These are phyloP conservation scores for Arthrobotrys sinensis DNA, from an alignment of 2,329 filamentous ascomycete species.

Conservation along the genomic window DNA sequence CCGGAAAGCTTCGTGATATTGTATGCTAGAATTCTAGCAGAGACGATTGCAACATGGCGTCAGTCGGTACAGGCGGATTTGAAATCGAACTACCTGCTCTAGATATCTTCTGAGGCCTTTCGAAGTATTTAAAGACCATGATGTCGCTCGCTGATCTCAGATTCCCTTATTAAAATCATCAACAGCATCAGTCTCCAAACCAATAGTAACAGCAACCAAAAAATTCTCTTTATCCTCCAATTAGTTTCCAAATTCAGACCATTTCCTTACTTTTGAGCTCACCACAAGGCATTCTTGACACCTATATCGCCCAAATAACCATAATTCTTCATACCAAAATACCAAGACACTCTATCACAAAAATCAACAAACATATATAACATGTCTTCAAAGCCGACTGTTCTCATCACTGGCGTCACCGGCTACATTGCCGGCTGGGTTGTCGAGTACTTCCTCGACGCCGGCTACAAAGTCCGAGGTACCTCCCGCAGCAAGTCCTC, in stretches of 20 bases:
- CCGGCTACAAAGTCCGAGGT: constrained; percentile 69
- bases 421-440: constrained; percentile 73
- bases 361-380: background rate
- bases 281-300: too few species aligned
- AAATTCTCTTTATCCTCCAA: constrained; percentile 7
- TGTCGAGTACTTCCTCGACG: constrained; percentile 70
- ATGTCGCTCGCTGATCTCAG: background rate
- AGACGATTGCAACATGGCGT: background rate
- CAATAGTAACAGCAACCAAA: background rate
- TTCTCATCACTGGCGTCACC: constrained; percentile 47
- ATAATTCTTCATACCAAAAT: background rate
- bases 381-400: constrained; percentile 51
- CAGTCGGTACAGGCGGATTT: background rate
- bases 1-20: constrained; percentile 8
- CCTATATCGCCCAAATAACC: too few species aligned
- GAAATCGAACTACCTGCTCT: background rate
- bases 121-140: constrained; percentile 28
- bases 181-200: constrained; percentile 17
- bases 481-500: constrained; percentile 69
- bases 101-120: background rate
- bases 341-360: background rate
- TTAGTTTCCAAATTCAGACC: too few species aligned
- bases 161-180: constrained; percentile 29
- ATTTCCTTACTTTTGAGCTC: too few species aligned
- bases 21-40: background rate